Conservation (phyloP, 768 basidiomycete species). For the Rhodotorula kratochvilovae region DNA sequence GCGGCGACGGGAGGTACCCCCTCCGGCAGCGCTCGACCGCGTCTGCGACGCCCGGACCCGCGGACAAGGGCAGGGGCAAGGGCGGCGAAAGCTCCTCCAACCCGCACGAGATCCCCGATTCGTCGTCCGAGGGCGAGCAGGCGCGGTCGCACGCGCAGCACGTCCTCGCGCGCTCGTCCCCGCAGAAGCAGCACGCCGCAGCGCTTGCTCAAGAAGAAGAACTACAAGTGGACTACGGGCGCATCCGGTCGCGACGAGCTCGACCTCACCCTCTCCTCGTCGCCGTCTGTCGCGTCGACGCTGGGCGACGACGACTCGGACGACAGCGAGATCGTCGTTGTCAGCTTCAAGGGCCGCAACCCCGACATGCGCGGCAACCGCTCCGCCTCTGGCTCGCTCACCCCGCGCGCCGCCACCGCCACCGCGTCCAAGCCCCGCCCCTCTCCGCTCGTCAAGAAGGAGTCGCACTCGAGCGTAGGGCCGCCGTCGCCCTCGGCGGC, state of each 20-base stretch:
- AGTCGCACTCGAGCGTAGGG: neutral
- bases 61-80: neutral
- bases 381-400: neutral
- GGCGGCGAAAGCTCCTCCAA: neutral
- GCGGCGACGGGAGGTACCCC: too few species aligned
- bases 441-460: neutral
- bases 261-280: conserved; percentile 4
- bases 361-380: neutral
- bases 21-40: too few species aligned
- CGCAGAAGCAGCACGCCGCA: neutral
- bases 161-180: neutral
- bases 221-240: neutral
- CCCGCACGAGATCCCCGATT: neutral
- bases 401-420: neutral
- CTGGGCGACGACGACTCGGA: neutral
- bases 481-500: neutral
- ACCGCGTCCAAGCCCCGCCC: neutral
- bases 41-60: neutral
- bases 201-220: neutral
- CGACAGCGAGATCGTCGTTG: conserved; percentile 5
- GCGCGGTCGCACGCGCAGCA: neutral
- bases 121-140: neutral
- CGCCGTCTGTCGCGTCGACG: neutral
- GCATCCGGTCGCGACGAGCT: neutral
- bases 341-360: neutral